A percentile compares a stretch with the other conserved stretches of the same genome.
Evolutionary conservation across 768 basidiomycete genomes (phyloP).

Genomic region (Pulveroboletus sp.): DNA sequence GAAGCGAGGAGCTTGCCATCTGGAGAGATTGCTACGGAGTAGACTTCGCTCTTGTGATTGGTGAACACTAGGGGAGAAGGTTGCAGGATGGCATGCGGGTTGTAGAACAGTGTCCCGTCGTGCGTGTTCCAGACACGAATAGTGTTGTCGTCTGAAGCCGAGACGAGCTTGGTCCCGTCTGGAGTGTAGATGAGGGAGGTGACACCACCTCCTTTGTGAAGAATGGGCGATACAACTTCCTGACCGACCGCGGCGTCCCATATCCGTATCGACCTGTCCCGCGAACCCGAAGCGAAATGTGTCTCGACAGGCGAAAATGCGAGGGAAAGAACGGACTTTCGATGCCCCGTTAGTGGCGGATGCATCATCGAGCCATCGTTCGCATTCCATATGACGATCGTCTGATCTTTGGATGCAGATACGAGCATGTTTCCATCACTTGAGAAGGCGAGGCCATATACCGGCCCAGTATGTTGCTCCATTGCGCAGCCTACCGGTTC

Average conservation of each 20-base stretch:
- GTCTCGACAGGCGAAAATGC: slow-evolving; percentile 27
- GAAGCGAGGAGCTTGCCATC: slow-evolving; percentile 28
- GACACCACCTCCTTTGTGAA: slow-evolving; percentile 18
- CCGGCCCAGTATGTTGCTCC: slow-evolving; percentile 15
- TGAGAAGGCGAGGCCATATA: slow-evolving; percentile 31
- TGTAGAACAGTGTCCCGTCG: slow-evolving; percentile 14
- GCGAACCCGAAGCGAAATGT: slow-evolving; percentile 30
- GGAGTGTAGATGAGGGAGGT: slow-evolving; percentile 27
- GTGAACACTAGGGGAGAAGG: slow-evolving; percentile 14
- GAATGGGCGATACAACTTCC: slow-evolving; percentile 14
- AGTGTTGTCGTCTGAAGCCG: slow-evolving; percentile 29
- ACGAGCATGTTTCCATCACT: slow-evolving; percentile 23
- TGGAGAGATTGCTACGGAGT: slow-evolving; percentile 30
- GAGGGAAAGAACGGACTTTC: slow-evolving; percentile 25
- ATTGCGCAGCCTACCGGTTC: slow-evolving; percentile 15
- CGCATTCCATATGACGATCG: slow-evolving; percentile 27
- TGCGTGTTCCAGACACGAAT: slow-evolving; percentile 31
- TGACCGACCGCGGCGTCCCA: slow-evolving; percentile 27
- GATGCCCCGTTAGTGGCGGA: slow-evolving; percentile 20
- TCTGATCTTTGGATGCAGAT: slow-evolving; percentile 25
- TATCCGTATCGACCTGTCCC: slow-evolving; percentile 26
- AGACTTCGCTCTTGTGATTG: slow-evolving; percentile 24
- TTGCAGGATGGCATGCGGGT: slow-evolving; percentile 2
- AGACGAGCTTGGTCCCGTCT: slow-evolving; percentile 28
- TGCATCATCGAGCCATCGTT: slow-evolving; percentile 12